Evolutionary conservation across 2,329 filamentous ascomycete genomes (phyloP).

Genomic region (Pyricularia pennisetigena): DNA sequence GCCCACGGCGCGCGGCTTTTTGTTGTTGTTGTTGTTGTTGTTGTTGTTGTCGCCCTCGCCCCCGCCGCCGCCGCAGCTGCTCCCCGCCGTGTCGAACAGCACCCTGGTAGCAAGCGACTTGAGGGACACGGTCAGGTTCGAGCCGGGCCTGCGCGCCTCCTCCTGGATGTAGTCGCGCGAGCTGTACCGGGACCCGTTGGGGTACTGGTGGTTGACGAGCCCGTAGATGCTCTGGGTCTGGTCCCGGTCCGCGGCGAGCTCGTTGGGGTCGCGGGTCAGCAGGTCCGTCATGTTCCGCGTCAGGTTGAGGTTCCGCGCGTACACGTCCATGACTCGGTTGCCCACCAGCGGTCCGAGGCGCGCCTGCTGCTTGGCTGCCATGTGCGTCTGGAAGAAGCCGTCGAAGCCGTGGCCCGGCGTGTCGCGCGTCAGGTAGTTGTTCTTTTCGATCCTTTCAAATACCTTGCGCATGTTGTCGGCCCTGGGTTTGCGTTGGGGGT

Average conservation of each 20-base stretch:
- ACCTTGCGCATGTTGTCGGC: slow-evolving; percentile 28
- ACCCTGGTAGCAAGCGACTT: slow-evolving; percentile 21
- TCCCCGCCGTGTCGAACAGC: slow-evolving; percentile 12
- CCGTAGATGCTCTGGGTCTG: slow-evolving; percentile 17
- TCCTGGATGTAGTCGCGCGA: slow-evolving; percentile 18
- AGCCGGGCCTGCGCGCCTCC: slow-evolving; percentile 12
- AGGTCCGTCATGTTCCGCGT: slow-evolving; percentile 5
- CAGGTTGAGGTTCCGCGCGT: slow-evolving; percentile 13
- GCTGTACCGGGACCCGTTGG: slow-evolving; percentile 18
- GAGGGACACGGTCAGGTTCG: slow-evolving; percentile 15
- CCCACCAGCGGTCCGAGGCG: slow-evolving; percentile 7
- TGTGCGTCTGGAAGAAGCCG: slow-evolving; percentile 24
- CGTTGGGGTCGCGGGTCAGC: slow-evolving; percentile 38
- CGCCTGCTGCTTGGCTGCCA: slow-evolving; percentile 8
- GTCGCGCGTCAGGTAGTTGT: slow-evolving; percentile 27
- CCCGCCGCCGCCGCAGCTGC: slow-evolving; percentile 5
- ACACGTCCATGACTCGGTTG: slow-evolving; percentile 10
- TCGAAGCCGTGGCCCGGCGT: slow-evolving; percentile 30
- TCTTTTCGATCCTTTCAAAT: slow-evolving; percentile 30
- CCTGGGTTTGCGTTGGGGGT: slow-evolving; percentile 1
- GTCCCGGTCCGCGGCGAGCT: slow-evolving; percentile 22
- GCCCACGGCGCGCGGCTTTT: slow-evolving; percentile 19
- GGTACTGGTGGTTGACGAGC: slow-evolving; percentile 15
- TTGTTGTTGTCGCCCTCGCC: too few species aligned
- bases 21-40: too few species aligned